phyloP scores from a whole-genome alignment of 2,329 filamentous ascomycete species.

The Hymenotorrendiella dingleyae region DNA sequence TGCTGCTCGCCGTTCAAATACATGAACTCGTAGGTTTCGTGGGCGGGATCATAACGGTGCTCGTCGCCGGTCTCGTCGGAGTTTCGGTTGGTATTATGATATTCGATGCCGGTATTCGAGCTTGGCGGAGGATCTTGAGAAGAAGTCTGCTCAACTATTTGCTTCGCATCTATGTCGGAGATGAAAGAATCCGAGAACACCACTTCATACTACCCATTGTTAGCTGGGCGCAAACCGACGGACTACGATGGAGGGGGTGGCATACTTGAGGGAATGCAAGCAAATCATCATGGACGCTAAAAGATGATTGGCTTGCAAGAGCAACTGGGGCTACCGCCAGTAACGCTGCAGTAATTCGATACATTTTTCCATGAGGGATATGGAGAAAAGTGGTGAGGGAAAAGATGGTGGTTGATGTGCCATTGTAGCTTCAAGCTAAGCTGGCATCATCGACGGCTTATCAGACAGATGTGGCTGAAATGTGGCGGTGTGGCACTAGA shows the following conservation, averaged over 20 bases:
- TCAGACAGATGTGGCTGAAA: conserved; percentile 1
- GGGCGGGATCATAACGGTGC: conserved; percentile 19
- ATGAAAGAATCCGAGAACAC: conserved; percentile 56
- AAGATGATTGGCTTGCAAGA: conserved; percentile 50
- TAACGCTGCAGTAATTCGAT: conserved; percentile 22
- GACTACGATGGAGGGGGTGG: not conserved
- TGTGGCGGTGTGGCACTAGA: too few relatives aligned
- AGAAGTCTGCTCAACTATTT: conserved; percentile 35
- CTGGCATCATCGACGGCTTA: conserved; percentile 10
- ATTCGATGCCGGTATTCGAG: conserved; percentile 22
- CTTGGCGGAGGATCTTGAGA: conserved; percentile 18
- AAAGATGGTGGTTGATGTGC: not conserved
- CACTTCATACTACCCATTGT: conserved; percentile 52
- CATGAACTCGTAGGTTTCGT: conserved; percentile 51
- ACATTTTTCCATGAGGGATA: conserved; percentile 27
- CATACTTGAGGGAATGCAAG: conserved; percentile 65
- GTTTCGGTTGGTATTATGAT: conserved; percentile 11
- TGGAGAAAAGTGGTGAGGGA: not conserved
- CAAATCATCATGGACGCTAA: conserved; percentile 68
- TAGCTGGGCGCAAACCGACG: conserved; percentile 10
- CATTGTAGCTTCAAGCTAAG: conserved; percentile 5
- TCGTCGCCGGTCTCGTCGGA: conserved; percentile 4
- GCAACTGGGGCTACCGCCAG: conserved; percentile 31
- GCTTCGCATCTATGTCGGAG: conserved; percentile 48
- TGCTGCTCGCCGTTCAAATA: conserved; percentile 52